phyloP scores from a whole-genome alignment of 352 stramenopile genomes.

The Plasmopara muralis region DNA sequence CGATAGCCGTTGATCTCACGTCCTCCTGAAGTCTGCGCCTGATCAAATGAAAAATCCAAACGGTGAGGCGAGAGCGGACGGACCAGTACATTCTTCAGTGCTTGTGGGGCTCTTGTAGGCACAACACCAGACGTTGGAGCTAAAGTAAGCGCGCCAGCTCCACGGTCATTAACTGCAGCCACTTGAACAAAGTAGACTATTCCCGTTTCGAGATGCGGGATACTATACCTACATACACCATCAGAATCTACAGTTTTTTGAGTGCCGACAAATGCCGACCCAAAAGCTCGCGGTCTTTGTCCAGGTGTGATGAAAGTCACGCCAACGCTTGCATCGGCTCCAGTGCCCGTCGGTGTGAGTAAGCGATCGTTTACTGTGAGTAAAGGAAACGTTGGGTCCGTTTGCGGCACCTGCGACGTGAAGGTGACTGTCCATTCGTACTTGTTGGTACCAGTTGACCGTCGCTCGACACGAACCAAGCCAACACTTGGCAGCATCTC shows the following conservation, averaged over 20 bases:
- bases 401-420: constrained; percentile 40
- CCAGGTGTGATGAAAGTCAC: constrained; percentile 22
- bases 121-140: constrained; percentile 13
- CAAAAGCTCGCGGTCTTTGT: constrained; percentile 33
- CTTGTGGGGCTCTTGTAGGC: constrained; percentile 45
- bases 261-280: constrained; percentile 22
- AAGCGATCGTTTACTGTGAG: constrained; percentile 50
- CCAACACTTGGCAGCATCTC: constrained; percentile 86
- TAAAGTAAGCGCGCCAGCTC: constrained; percentile 53
- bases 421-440: constrained; percentile 91
- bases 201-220: constrained; percentile 47
- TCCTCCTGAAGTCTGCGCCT: constrained; percentile 49
- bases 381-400: constrained; percentile 22
- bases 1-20: constrained; percentile 48
- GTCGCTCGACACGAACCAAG: constrained; percentile 85
- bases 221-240: constrained; percentile 38
- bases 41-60: constrained; percentile 56
- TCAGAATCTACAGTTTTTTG: neutral
- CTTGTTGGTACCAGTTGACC: constrained; percentile 47
- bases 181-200: constrained; percentile 76
- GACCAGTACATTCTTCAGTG: constrained; percentile 39
- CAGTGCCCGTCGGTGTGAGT: constrained; percentile 19
- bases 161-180: constrained; percentile 74
- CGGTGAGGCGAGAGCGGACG: constrained; percentile 28
- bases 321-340: constrained; percentile 18